Base-by-base conservation (phyloP, 371 early-diverging fungal genomes). In the Batkoa obscura region DNA sequence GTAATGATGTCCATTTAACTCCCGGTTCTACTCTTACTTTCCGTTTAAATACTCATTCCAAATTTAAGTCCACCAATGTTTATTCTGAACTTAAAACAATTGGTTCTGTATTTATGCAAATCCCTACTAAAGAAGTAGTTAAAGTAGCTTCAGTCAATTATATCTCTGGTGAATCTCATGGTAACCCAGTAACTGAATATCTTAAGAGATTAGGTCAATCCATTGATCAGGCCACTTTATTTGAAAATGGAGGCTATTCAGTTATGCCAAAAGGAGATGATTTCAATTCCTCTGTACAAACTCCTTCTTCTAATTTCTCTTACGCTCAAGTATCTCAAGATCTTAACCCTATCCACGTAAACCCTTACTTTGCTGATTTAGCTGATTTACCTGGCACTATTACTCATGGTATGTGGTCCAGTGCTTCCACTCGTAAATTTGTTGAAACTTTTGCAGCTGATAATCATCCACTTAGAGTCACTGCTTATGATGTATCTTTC, bases 381-480 rank as follows among this genome's bases (percentile, higher is more conserved):
- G 91, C 91, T 55, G 75, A 77, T 50, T 79, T 94, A 56, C 94
- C 95, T 50, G 91, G 86, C 59, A 92, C 93, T 38, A 93, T 94
- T 62, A 94, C 95, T 31, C 95, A 94, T 67, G 95, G 95, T 58
- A 92, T 94, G 94, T 94, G 94, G 94, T 93, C 94, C 56, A 79
- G 80, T 56, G 95, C 95, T 13, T 82, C 92, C 13, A 86, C 91
- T 50, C 84, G 94, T 70, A 88, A 88, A 74, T 88, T 91, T 68
- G 90, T 94, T 54, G 95, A 94, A 69, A 78, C 80, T 59, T 83
- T 84, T 59, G 94, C 93, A 59, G 95, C 95, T 54, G 90, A 91
- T 69, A 94, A 94, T 72, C 80, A 82, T 55, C 92, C 95, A 46
- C 74, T 79, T 64, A 84, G 93, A 47, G 89, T 93, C 37, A 79